A percentile compares a stretch with the other conserved stretches of the same genome.
These are phyloP conservation scores for Excoecaria cochinchinensis DNA, from an alignment of 345 rosid species.

Conservation along the genomic window DNA sequence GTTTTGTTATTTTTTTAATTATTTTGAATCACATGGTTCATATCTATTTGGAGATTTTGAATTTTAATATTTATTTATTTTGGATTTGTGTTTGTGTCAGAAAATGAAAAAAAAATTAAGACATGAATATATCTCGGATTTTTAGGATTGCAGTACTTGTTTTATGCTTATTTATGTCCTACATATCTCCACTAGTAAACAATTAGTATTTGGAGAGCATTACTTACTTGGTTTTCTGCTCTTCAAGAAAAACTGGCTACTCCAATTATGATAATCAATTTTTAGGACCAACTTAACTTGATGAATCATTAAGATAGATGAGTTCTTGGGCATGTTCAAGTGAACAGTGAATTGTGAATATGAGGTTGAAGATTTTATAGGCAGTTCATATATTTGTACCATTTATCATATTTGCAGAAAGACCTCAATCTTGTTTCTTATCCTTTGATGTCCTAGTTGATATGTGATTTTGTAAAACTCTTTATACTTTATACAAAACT, in stretches of 20 bases:
- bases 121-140: too few relatives aligned
- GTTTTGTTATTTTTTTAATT: too few relatives aligned
- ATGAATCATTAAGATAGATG: neutral
- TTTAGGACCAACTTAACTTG: neutral
- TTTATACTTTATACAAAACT: neutral
- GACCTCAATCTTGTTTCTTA: neutral
- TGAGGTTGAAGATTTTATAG: neutral
- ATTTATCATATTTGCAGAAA: neutral
- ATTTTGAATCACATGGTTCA: too few relatives aligned
- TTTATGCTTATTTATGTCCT: neutral
- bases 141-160: neutral
- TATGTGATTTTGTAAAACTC: neutral
- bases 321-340: neutral
- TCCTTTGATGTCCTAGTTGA: neutral
- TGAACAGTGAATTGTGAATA: neutral
- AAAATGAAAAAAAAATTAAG: too few relatives aligned
- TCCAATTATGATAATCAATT: neutral
- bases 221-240: neutral
- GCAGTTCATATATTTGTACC: neutral
- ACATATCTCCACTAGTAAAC: neutral
- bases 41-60: too few relatives aligned
- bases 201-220: neutral
- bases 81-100: too few relatives aligned
- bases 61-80: too few relatives aligned
- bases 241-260: neutral